A percentile compares a stretch with the other conserved stretches of the same genome.
phyloP scores from a whole-genome alignment of 2,329 filamentous ascomycete genomes.

The Tolypocladium guangdongense region DNA sequence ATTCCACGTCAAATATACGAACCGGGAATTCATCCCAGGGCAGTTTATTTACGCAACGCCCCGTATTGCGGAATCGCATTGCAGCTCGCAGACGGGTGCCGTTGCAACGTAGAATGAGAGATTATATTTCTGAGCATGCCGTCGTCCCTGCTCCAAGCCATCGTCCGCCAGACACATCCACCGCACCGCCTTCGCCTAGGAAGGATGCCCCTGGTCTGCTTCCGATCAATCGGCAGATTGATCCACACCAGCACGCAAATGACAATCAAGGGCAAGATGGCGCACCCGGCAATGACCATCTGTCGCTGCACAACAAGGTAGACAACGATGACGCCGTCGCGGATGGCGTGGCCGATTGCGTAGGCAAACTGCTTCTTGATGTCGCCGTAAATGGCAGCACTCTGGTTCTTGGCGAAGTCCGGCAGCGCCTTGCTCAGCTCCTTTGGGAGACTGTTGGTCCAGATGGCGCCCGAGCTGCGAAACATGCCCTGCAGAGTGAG shows the following conservation, averaged over 20 bases:
- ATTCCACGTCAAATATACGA: no score
- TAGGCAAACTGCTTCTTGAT: conserved; percentile 41
- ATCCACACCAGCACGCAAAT: conserved; percentile 22
- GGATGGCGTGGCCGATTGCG: conserved; percentile 31
- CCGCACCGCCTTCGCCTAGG: conserved; percentile 8
- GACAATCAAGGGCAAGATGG: conserved; percentile 23
- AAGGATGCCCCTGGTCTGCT: conserved; percentile 22
- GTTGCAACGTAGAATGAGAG: no score
- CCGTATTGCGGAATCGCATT: background rate
- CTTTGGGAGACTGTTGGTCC: conserved; percentile 40
- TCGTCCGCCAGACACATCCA: background rate
- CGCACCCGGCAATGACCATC: conserved; percentile 28
- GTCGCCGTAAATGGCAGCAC: conserved; percentile 30
- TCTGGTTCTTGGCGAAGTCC: conserved; percentile 23
- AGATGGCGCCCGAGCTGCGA: conserved; percentile 49
- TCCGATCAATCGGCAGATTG: conserved; percentile 26
- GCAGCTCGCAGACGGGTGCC: background rate
- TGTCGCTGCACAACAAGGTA: conserved; percentile 32
- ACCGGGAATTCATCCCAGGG: no score
- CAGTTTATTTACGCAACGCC: no score
- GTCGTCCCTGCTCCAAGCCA: background rate
- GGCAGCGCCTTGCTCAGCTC: conserved; percentile 31
- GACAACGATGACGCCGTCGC: conserved; percentile 45
- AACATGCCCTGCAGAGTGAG: conserved; percentile 47
- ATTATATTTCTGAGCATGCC: background rate